Percentiles rank a stretch among this genome's conserved stretches.
phyloP scores from a whole-genome alignment of 441 rosid species.

The Isatis lusitanica region DNA sequence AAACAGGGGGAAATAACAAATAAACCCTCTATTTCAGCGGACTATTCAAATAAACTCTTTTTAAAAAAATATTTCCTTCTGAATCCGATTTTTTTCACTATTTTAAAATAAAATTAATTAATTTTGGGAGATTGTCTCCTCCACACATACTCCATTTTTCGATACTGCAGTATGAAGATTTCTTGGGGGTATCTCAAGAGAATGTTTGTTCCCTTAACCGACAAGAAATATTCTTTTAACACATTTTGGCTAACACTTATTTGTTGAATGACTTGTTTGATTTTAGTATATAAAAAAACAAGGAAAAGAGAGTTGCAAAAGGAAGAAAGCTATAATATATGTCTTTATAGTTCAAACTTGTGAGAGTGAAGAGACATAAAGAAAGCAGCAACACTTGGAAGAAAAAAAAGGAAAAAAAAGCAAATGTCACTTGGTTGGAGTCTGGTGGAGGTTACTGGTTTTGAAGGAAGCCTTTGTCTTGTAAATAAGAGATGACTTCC shows the following conservation, averaged over 20 bases:
- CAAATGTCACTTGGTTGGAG: slow-evolving; percentile 11
- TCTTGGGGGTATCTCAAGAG: neutral
- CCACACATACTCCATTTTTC: too few relatives aligned
- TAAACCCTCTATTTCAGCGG: neutral
- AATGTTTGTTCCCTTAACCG: neutral
- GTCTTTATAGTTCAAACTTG: slow-evolving; percentile 1
- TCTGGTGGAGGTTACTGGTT: slow-evolving; percentile 35
- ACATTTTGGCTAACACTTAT: neutral
- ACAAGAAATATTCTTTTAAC: too few relatives aligned
- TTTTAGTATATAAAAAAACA: neutral
- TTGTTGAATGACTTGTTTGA: neutral
- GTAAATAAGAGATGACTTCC: slow-evolving; percentile 64
- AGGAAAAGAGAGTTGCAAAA: slow-evolving; percentile 1
- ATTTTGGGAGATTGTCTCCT: neutral
- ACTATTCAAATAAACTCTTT: neutral
- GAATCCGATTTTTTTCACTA: slow-evolving; percentile 1
- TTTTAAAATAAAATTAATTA: neutral
- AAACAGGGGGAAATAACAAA: neutral
- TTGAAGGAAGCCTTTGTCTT: slow-evolving; percentile 67
- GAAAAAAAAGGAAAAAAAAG: neutral
- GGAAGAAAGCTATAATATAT: neutral
- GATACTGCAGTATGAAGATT: neutral
- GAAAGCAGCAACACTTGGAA: neutral
- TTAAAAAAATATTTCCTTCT: neutral
- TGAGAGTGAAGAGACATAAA: neutral